Percentiles rank a stretch among this genome's conserved stretches.
These are phyloP conservation scores for Macaranga tanarius DNA, from an alignment of 441 rosid species.

Conservation along the genomic window DNA sequence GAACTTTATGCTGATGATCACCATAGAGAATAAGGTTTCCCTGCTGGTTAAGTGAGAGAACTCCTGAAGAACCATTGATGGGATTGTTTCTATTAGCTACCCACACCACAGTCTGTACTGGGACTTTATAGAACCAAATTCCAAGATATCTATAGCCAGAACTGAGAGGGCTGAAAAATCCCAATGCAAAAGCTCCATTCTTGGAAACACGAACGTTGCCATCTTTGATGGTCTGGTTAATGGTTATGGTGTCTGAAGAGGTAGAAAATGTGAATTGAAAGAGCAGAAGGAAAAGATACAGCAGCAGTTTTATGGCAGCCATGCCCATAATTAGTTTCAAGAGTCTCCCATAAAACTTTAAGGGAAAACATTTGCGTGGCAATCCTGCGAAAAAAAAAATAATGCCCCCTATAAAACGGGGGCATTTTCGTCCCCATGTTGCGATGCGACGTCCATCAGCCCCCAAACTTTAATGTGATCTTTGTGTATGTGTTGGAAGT, in stretches of 20 bases:
- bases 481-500: too few species aligned
- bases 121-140: slow-evolving; percentile 34
- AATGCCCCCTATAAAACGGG: too few species aligned
- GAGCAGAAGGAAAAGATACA: slow-evolving; percentile 15
- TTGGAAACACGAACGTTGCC: slow-evolving; percentile 31
- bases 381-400: too few species aligned
- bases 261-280: background rate
- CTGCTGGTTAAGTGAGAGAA: slow-evolving; percentile 7
- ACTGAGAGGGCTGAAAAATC: slow-evolving; percentile 23
- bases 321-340: too few species aligned
- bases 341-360: too few species aligned
- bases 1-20: background rate
- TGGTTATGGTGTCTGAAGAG: slow-evolving; percentile 18
- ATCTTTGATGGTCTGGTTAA: slow-evolving; percentile 16
- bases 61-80: slow-evolving; percentile 21
- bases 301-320: too few species aligned
- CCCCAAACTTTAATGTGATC: too few species aligned
- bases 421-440: too few species aligned
- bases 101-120: slow-evolving; percentile 24
- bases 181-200: slow-evolving; percentile 8
- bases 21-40: slow-evolving; percentile 18
- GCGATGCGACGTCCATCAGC: too few species aligned
- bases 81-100: slow-evolving; percentile 32
- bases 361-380: too few species aligned
- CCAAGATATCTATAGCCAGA: slow-evolving; percentile 15